These are phyloP conservation scores for Protomyces gravidus DNA, from an alignment of 1,139 yeast species.

Conservation along the genomic window DNA sequence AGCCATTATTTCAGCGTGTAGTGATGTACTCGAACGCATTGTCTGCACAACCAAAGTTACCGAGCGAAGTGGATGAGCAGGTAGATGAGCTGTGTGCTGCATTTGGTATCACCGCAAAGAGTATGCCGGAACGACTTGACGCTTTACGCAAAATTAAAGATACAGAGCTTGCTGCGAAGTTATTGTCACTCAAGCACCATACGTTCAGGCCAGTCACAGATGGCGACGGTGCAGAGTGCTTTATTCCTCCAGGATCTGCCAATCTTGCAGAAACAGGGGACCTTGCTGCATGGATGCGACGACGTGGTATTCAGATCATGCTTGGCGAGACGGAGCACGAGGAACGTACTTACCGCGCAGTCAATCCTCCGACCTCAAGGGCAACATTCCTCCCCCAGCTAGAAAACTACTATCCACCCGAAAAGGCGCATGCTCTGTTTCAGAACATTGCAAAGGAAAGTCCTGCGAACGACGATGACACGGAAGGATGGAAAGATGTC, in stretches of 20 bases:
- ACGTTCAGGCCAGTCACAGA: constrained; percentile 47
- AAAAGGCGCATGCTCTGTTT: constrained; percentile 39
- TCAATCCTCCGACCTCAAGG: constrained; percentile 51
- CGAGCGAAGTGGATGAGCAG: constrained; percentile 42
- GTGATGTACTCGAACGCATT: constrained; percentile 42
- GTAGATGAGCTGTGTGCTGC: constrained; percentile 41
- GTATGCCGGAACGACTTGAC: constrained; percentile 35
- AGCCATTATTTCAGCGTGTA: constrained; percentile 44
- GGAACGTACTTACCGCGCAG: constrained; percentile 39
- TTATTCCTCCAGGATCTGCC: constrained; percentile 40
- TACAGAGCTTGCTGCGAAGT: constrained; percentile 37
- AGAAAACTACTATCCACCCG: constrained; percentile 43
- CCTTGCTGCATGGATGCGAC: constrained; percentile 38
- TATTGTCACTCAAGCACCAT: constrained; percentile 40
- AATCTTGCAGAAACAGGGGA: constrained; percentile 42
- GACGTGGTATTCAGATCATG: constrained; percentile 38
- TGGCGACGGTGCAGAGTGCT: constrained; percentile 35
- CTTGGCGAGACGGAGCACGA: constrained; percentile 47
- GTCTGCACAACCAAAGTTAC: constrained; percentile 43
- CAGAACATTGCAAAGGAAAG: constrained; percentile 38
- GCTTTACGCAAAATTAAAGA: constrained; percentile 37
- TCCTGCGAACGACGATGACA: constrained; percentile 26
- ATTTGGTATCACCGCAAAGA: constrained; percentile 32
- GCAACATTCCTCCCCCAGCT: constrained; percentile 56
- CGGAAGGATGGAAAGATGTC: constrained; percentile 34